Evolutionary conservation across 2,329 filamentous ascomycete genomes (phyloP).

Genomic region (Cyanodermella asteris): DNA sequence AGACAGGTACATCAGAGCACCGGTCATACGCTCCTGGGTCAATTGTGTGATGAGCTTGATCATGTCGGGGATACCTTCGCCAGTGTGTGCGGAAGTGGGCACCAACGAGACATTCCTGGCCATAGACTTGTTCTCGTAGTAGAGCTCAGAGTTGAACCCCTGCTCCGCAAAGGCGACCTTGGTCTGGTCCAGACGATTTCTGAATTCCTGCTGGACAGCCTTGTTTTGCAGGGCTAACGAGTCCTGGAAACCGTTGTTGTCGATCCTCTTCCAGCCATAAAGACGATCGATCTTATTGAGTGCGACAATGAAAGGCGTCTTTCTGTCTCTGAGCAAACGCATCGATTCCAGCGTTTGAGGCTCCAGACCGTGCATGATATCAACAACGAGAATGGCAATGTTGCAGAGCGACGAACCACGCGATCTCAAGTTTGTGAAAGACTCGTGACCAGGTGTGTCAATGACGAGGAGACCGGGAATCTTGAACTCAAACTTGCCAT

Average conservation of each 20-base stretch:
- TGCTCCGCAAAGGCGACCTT: slow-evolving; percentile 91
- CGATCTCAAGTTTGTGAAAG: slow-evolving; percentile 93
- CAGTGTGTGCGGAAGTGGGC: slow-evolving; percentile 93
- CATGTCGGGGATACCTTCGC: slow-evolving; percentile 97
- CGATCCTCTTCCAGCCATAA: slow-evolving; percentile 95
- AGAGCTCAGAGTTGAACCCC: slow-evolving; percentile 92
- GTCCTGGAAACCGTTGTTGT: slow-evolving; percentile 96
- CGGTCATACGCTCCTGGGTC: slow-evolving; percentile 94
- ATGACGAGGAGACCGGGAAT: slow-evolving; percentile 91
- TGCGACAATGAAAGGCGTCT: slow-evolving; percentile 95
- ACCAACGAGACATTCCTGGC: slow-evolving; percentile 84
- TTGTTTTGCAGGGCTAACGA: slow-evolving; percentile 77
- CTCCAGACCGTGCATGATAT: slow-evolving; percentile 99
- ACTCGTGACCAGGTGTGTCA: slow-evolving; percentile 98
- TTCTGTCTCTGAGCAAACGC: slow-evolving; percentile 73
- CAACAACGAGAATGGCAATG: slow-evolving; percentile 95
- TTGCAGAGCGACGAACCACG: slow-evolving; percentile 96
- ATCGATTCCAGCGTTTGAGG: slow-evolving; percentile 95
- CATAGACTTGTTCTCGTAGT: slow-evolving; percentile 97
- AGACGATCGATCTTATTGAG: slow-evolving; percentile 99
- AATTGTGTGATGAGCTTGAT: slow-evolving; percentile 81
- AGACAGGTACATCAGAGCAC: slow-evolving; percentile 90
- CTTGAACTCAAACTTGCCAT: slow-evolving; percentile 85
- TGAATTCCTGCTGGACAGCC: slow-evolving; percentile 84
- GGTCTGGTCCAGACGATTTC: slow-evolving; percentile 69